Conservation (phyloP, 306 rosid species). For the Trichosanthes truncata region DNA sequence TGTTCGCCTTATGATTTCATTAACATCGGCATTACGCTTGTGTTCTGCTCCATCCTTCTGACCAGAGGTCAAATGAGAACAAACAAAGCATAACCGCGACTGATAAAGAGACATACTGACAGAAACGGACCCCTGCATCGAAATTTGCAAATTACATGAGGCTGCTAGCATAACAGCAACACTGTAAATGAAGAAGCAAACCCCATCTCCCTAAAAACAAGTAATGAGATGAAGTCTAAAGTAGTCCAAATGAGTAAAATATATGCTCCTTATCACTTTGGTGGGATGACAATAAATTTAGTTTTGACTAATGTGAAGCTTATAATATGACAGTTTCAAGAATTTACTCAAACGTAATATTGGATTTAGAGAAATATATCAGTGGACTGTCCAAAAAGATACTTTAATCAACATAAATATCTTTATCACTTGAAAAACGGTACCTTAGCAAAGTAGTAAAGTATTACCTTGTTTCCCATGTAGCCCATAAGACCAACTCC, state of each 20-base stretch:
- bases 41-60: slow-evolving; percentile 78
- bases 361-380: background rate
- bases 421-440: slow-evolving; percentile 3
- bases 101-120: slow-evolving; percentile 89
- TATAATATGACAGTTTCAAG: background rate
- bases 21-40: slow-evolving; percentile 75
- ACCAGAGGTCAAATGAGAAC: slow-evolving; percentile 94
- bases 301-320: background rate
- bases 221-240: background rate
- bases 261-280: background rate
- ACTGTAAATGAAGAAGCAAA: slow-evolving; percentile 11
- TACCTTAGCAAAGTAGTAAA: background rate
- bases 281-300: background rate
- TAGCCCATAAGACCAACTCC: slow-evolving; percentile 98
- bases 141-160: slow-evolving; percentile 14
- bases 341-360: background rate
- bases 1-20: slow-evolving; percentile 77
- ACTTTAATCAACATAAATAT: background rate
- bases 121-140: slow-evolving; percentile 90
- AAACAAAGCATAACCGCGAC: slow-evolving; percentile 83
- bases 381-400: background rate
- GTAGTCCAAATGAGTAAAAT: background rate
- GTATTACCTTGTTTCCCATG: slow-evolving; percentile 95
- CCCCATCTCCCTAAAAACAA: background rate
- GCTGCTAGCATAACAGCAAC: slow-evolving; percentile 5